Evolutionary conservation across 441 rosid genomes (phyloP).

Genomic region (Sinapis alba): DNA sequence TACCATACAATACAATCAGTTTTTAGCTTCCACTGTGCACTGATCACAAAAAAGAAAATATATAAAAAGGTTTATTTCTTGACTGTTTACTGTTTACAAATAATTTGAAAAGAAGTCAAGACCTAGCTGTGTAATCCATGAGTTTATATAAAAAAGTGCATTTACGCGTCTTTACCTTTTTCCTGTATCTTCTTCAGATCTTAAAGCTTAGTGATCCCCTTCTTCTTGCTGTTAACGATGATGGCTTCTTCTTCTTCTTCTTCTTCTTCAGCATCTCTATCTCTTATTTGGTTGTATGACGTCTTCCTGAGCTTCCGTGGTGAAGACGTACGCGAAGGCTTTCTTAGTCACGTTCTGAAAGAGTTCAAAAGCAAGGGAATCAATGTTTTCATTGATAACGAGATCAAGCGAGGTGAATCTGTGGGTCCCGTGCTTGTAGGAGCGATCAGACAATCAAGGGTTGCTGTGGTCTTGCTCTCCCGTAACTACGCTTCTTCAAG

Average conservation of each 20-base stretch:
- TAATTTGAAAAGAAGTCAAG: too few species aligned
- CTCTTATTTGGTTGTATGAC: neutral
- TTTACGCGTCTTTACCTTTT: neutral
- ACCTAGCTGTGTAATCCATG: too few species aligned
- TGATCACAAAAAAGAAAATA: too few species aligned
- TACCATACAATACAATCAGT: neutral
- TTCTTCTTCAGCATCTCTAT: neutral
- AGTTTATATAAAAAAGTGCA: too few species aligned
- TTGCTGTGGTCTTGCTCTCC: constrained; percentile 22
- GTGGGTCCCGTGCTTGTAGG: neutral
- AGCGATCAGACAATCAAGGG: constrained; percentile 14
- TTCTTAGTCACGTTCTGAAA: neutral
- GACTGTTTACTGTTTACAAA: too few species aligned
- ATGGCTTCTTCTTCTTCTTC: neutral
- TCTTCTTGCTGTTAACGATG: neutral
- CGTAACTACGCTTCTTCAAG: neutral
- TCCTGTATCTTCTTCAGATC: neutral
- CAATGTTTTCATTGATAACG: constrained; percentile 5
- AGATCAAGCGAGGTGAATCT: neutral
- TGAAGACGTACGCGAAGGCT: neutral
- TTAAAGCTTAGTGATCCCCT: neutral
- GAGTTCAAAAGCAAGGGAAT: constrained; percentile 8
- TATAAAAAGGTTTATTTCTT: too few species aligned
- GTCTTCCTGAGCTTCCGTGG: neutral
- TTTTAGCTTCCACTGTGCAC: neutral